These are phyloP conservation scores for Pseudodiploospora longispora DNA, from an alignment of 2,329 filamentous ascomycete genomes.

Conservation along the genomic window DNA sequence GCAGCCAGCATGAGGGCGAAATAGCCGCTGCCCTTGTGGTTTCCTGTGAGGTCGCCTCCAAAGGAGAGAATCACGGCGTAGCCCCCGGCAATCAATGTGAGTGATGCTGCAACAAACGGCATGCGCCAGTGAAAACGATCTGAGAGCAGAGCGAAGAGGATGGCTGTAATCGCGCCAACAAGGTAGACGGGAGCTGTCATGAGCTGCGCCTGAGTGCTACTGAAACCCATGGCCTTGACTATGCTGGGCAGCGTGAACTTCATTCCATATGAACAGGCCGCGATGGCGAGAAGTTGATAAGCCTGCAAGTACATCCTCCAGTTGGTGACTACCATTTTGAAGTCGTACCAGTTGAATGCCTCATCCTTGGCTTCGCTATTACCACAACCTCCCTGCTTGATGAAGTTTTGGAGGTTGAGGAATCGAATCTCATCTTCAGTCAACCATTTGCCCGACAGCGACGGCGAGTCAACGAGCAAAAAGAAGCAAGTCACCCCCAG, in stretches of 20 bases:
- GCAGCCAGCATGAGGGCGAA: slow-evolving; percentile 60
- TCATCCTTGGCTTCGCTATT: slow-evolving; percentile 12
- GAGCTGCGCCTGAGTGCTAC: slow-evolving; percentile 18
- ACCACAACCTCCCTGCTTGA: slow-evolving; percentile 21
- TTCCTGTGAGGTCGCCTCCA: slow-evolving; percentile 31
- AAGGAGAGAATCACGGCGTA: slow-evolving; percentile 53
- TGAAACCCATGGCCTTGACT: slow-evolving; percentile 30
- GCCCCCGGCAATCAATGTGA: slow-evolving; percentile 52
- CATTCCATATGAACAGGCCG: slow-evolving; percentile 13
- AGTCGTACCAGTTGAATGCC: slow-evolving; percentile 2
- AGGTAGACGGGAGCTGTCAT: too few relatives aligned
- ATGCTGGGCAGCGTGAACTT: slow-evolving; percentile 26
- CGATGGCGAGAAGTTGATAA: not conserved
- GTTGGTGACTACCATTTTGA: slow-evolving; percentile 3
- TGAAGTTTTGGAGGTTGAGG: slow-evolving; percentile 19
- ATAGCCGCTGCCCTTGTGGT: slow-evolving; percentile 49
- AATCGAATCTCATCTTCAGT: slow-evolving; percentile 26
- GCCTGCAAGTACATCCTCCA: not conserved
- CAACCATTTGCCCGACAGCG: slow-evolving; percentile 25
- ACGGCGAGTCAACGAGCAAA: slow-evolving; percentile 34
- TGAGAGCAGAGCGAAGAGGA: too few relatives aligned
- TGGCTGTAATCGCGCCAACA: too few relatives aligned
- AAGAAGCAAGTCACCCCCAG: slow-evolving; percentile 30
- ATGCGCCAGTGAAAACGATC: slow-evolving; percentile 45
- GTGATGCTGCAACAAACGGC: slow-evolving; percentile 55